Base-by-base conservation (phyloP, 2,329 filamentous ascomycete genomes). In the Trematosphaeria pertusa region DNA sequence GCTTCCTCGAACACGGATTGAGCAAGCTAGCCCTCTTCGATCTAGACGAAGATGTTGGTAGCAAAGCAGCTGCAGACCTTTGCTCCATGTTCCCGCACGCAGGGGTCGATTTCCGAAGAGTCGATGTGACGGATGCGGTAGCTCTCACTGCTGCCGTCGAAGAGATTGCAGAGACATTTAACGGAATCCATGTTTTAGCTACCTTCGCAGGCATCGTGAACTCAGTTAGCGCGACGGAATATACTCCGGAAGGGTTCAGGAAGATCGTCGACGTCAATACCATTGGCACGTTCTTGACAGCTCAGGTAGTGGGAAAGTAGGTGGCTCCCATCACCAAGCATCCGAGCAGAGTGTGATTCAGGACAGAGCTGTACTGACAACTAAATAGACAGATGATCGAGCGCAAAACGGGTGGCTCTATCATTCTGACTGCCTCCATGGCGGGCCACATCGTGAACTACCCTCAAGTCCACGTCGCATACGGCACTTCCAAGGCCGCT, bases 401-500 rank as follows among this genome's bases (percentile, higher is more conserved):
- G 18, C 81, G 83, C 43, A 80, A 81, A 65, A 86, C 85, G 73
- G 84, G 85, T 11, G 88, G 88, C 33, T 87, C 82, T 64, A 87
- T 91, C 68, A 81, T 91, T 64, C 82, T 90, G 52, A 84, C 91
- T 42, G 87, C 87, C 35, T 89, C 86, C 64, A 91, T 76, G 69
- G 73, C 72, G 19, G 73, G 72, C 36, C 58, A 58, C 17, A 63
- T 75, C 30, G 73, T 75, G 58, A 75, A 75, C 63, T 74, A 71
- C 54, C 73, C 88, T 5, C 88, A 91, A 75, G 86, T 90, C 76
- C 88, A 91, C 76, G 84, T 80, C 38, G 88, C 86, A 75, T 92
- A 92, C 82, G 91, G 91, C 67, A 87, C 87, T 7, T 89, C 86
- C 74, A 92, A 92, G 81, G 88, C 88, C 12, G 88, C 85, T 61